Conservation (phyloP, 805 yeast genomes). For the Torulaspora maleeae region DNA sequence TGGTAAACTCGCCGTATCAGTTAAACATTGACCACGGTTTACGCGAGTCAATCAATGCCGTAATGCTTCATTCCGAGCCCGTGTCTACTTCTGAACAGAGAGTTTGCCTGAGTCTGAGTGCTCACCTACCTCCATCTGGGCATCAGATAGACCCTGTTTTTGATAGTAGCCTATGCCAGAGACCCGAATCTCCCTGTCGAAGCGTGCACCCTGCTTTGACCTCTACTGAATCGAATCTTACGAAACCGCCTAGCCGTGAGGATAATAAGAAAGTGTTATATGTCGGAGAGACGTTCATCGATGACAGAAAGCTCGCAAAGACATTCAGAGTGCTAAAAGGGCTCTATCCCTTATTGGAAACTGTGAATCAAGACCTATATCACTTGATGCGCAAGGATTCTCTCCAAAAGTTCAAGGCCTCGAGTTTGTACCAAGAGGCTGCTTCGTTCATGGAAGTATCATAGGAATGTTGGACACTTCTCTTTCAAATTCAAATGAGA, state of each 20-base stretch:
- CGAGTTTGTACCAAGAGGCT: conserved; percentile 39
- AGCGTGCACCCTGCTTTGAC: neutral
- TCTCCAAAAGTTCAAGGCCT: conserved; percentile 58
- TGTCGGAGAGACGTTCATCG: neutral
- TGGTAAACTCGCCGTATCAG: conserved; percentile 62
- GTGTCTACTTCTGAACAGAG: conserved; percentile 22
- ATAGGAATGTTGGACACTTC: neutral
- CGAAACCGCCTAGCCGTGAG: neutral
- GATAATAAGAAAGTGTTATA: neutral
- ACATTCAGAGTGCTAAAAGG: conserved; percentile 38
- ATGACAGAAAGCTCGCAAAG: conserved; percentile 9
- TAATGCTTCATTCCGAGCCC: conserved; percentile 40
- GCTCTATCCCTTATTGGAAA: conserved; percentile 43
- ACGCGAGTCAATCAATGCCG: conserved; percentile 41
- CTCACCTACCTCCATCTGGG: neutral
- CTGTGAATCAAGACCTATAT: conserved; percentile 47
- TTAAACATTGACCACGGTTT: conserved; percentile 60
- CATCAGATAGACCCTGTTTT: neutral
- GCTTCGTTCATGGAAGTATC: conserved; percentile 7
- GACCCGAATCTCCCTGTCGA: neutral
- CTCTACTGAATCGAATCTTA: neutral
- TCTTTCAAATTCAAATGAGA: no score
- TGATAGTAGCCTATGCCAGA: neutral
- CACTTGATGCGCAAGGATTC: conserved; percentile 69
- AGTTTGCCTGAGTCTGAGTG: no score